A percentile compares a stretch with the other conserved stretches of the same genome.
These are phyloP conservation scores for Xylaria sp. DNA, from an alignment of 2,329 filamentous ascomycete genomes.

Conservation along the genomic window DNA sequence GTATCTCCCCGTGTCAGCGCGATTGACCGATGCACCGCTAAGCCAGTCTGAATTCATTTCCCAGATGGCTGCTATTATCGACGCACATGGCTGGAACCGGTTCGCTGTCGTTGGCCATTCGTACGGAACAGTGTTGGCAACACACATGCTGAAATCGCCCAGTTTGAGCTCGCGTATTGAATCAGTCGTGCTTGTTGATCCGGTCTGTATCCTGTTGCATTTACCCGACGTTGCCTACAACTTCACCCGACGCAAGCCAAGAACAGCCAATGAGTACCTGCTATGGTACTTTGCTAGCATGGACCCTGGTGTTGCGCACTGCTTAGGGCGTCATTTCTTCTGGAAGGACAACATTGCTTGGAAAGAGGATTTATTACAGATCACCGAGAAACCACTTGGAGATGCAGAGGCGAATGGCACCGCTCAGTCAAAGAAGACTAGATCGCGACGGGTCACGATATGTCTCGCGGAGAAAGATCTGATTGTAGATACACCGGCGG, in stretches of 20 bases:
- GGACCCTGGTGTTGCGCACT: slow-evolving; percentile 61
- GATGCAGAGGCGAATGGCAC: slow-evolving; percentile 12
- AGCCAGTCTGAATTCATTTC: slow-evolving; percentile 47
- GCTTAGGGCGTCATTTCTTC: slow-evolving; percentile 62
- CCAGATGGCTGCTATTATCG: slow-evolving; percentile 53
- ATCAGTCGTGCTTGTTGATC: slow-evolving; percentile 49
- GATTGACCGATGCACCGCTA: slow-evolving; percentile 52
- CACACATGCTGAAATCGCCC: slow-evolving; percentile 53
- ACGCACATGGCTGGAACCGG: slow-evolving; percentile 50
- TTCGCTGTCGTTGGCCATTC: slow-evolving; percentile 59
- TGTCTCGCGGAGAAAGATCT: slow-evolving; percentile 56
- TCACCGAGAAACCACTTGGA: slow-evolving; percentile 9
- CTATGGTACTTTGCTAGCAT: slow-evolving; percentile 66
- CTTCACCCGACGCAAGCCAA: slow-evolving; percentile 53
- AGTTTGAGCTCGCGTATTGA: slow-evolving; percentile 46
- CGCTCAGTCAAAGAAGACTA: slow-evolving; percentile 3
- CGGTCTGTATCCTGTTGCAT: slow-evolving; percentile 62
- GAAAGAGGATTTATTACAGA: slow-evolving; percentile 55
- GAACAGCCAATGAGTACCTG: slow-evolving; percentile 61
- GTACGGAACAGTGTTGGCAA: slow-evolving; percentile 59
- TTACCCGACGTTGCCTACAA: slow-evolving; percentile 67
- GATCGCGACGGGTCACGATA: slow-evolving; percentile 44
- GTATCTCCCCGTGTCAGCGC: slow-evolving; percentile 59
- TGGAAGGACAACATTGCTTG: slow-evolving; percentile 67
- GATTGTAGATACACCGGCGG: slow-evolving; percentile 56